These are phyloP conservation scores for Porodaedalea pini DNA, from an alignment of 1,284 basidiomycete genomes.

Conservation along the genomic window DNA sequence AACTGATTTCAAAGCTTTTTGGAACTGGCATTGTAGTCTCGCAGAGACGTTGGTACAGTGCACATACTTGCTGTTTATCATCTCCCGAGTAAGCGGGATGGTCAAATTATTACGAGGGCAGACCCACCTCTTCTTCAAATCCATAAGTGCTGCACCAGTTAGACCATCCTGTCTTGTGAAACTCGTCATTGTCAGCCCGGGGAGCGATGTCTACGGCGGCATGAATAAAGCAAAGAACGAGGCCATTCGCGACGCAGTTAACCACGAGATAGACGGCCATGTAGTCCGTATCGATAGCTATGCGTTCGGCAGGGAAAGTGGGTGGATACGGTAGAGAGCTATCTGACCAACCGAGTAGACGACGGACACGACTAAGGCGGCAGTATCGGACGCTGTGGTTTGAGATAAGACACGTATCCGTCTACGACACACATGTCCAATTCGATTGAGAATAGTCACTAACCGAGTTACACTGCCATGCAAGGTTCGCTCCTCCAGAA, in stretches of 20 bases:
- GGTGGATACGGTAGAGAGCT: slow-evolving; percentile 23
- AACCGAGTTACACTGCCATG: slow-evolving; percentile 92
- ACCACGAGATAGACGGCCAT: slow-evolving; percentile 90
- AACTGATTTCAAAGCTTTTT: slow-evolving; percentile 39
- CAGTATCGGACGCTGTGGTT: slow-evolving; percentile 66
- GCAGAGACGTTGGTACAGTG: slow-evolving; percentile 57
- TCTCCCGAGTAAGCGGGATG: slow-evolving; percentile 25
- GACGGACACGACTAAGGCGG: slow-evolving; percentile 66
- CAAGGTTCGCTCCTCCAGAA: slow-evolving; percentile 75
- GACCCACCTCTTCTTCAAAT: slow-evolving; percentile 36
- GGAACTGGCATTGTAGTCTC: slow-evolving; percentile 45
- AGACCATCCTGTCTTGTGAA: slow-evolving; percentile 77
- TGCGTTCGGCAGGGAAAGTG: slow-evolving; percentile 59
- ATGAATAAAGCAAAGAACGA: slow-evolving; percentile 95
- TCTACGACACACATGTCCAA: slow-evolving; percentile 21
- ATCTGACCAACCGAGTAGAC: slow-evolving; percentile 56
- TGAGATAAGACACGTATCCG: slow-evolving; percentile 21
- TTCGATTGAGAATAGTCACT: slow-evolving; percentile 27
- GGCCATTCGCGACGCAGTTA: slow-evolving; percentile 89
- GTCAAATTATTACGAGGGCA: neutral
- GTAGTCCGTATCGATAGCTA: slow-evolving; percentile 75
- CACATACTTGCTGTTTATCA: slow-evolving; percentile 49
- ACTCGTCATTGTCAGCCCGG: slow-evolving; percentile 76
- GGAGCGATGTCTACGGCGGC: slow-evolving; percentile 75
- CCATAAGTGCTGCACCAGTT: slow-evolving; percentile 88